Percentiles rank a stretch among this genome's conserved stretches.
These are phyloP conservation scores for Amaranthus cruentus DNA, from an alignment of 148 eudicot species.

Conservation along the genomic window DNA sequence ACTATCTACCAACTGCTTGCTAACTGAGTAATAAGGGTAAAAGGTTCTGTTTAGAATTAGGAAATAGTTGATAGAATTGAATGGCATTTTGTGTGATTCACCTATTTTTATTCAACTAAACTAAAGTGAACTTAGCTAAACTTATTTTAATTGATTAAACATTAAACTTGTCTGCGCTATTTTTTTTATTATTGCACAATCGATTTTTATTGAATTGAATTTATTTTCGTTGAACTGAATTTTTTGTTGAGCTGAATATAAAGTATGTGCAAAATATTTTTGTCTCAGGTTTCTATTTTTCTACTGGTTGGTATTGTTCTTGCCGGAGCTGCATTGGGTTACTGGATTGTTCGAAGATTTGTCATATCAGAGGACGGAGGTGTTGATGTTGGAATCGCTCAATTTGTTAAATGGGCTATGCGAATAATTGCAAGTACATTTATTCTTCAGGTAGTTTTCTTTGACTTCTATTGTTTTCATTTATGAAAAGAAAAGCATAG, in stretches of 20 bases:
- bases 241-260: neutral
- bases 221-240: too few species aligned
- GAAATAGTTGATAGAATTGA: neutral
- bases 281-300: conserved; percentile 62
- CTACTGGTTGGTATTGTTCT: conserved; percentile 55
- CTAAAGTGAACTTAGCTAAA: too few species aligned
- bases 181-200: too few species aligned
- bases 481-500: neutral
- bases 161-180: too few species aligned
- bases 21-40: neutral
- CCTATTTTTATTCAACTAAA: too few species aligned
- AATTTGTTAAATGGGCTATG: conserved; percentile 82
- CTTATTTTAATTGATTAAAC: too few species aligned
- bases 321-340: conserved; percentile 88
- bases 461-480: conserved; percentile 2
- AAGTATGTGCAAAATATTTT: neutral
- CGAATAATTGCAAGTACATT: conserved; percentile 65
- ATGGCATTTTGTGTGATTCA: too few species aligned
- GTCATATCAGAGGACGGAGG: conserved; percentile 83
- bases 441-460: conserved; percentile 54
- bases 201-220: too few species aligned
- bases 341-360: conserved; percentile 79
- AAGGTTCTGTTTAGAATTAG: neutral
- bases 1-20: neutral
- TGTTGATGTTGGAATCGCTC: conserved; percentile 79